phyloP scores from a whole-genome alignment of 1,139 yeast genomes.

The Candida labiduridarum region DNA sequence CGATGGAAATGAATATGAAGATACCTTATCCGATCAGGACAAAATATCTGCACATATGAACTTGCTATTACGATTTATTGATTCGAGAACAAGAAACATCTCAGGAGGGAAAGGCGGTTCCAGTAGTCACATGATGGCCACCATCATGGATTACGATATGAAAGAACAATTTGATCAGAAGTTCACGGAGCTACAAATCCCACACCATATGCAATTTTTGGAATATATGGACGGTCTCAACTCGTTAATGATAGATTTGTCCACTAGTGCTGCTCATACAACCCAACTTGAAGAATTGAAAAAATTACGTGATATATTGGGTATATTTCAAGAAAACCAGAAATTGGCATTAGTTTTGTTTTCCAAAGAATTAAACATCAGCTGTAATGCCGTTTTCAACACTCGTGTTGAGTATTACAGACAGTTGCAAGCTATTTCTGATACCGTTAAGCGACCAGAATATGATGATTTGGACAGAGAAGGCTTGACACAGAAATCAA shows the following conservation, averaged over 20 bases:
- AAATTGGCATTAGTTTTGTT: constrained; percentile 39
- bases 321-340: constrained; percentile 43
- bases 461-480: constrained; percentile 23
- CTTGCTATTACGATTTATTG: constrained; percentile 55
- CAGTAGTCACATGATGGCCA: not conserved
- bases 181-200: not conserved
- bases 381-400: constrained; percentile 70
- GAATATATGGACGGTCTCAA: not conserved
- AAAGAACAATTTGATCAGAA: not conserved
- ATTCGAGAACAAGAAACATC: constrained; percentile 51
- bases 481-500: constrained; percentile 14
- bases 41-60: constrained; percentile 65
- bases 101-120: constrained; percentile 25
- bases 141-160: not conserved
- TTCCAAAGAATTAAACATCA: constrained; percentile 51
- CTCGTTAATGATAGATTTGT: constrained; percentile 10
- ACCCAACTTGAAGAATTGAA: constrained; percentile 25
- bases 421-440: constrained; percentile 84
- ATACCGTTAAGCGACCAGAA: constrained; percentile 54
- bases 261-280: constrained; percentile 3
- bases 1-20: constrained; percentile 78
- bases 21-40: constrained; percentile 74
- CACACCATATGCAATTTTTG: not conserved
- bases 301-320: constrained; percentile 25
- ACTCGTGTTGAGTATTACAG: constrained; percentile 77